These are phyloP conservation scores for Neofusicoccum kwambonambiense DNA, from an alignment of 2,329 filamentous ascomycete genomes.

Conservation along the genomic window DNA sequence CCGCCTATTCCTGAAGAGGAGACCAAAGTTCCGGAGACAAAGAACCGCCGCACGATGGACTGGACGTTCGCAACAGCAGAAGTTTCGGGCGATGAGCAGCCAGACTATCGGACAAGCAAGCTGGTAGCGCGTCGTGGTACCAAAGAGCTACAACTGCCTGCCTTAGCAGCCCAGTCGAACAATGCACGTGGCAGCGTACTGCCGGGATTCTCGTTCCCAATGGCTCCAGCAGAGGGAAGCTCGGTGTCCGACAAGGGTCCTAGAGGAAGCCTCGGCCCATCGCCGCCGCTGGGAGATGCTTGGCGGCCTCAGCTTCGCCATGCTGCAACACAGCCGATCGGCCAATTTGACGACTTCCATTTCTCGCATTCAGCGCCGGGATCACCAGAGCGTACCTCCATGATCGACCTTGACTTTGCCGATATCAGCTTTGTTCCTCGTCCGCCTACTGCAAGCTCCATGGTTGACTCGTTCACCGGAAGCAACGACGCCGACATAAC, in stretches of 20 bases:
- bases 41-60: slow-evolving; percentile 42
- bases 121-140: slow-evolving; percentile 34
- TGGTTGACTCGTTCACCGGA: slow-evolving; percentile 23
- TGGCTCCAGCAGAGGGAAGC: background rate
- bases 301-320: slow-evolving; percentile 43
- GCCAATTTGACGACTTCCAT: slow-evolving; percentile 39
- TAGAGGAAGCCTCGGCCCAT: slow-evolving; percentile 25
- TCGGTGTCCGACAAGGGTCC: slow-evolving; percentile 20
- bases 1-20: slow-evolving; percentile 11
- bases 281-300: slow-evolving; percentile 31
- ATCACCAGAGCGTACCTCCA: slow-evolving; percentile 40
- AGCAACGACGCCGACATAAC: slow-evolving; percentile 34
- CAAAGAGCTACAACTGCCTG: slow-evolving; percentile 31
- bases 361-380: slow-evolving; percentile 33
- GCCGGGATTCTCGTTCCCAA: slow-evolving; percentile 13
- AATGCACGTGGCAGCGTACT: background rate
- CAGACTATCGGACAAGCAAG: slow-evolving; percentile 28
- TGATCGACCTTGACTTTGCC: slow-evolving; percentile 46
- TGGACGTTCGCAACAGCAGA: slow-evolving; percentile 50
- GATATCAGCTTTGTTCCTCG: slow-evolving; percentile 40
- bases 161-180: slow-evolving; percentile 19
- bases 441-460: slow-evolving; percentile 44
- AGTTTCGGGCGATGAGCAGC: slow-evolving; percentile 32
- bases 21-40: slow-evolving; percentile 15
- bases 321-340: slow-evolving; percentile 41